Conservation (phyloP, 2,329 filamentous ascomycete species). For the Magnaporthiopsis rhizophila region DNA sequence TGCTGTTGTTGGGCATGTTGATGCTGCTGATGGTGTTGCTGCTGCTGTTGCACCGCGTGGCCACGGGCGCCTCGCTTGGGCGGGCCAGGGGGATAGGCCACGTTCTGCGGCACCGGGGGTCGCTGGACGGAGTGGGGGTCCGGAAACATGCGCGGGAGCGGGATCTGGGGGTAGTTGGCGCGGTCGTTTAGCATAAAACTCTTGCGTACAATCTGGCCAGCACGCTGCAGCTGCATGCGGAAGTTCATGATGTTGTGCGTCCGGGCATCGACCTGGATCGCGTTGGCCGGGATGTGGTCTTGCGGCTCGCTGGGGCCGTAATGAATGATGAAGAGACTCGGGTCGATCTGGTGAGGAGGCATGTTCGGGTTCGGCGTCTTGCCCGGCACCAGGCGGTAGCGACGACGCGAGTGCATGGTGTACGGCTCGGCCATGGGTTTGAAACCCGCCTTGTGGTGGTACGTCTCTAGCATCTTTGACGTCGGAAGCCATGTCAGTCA, state of each 20-base stretch:
- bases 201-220: conserved; percentile 77
- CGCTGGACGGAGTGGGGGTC: conserved; percentile 9
- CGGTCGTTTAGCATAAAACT: conserved; percentile 93
- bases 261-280: conserved; percentile 56
- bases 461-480: conserved; percentile 75
- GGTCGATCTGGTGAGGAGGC: conserved; percentile 57
- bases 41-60: conserved; percentile 19
- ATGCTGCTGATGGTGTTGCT: conserved; percentile 17
- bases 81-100: conserved; percentile 52
- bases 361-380: conserved; percentile 60
- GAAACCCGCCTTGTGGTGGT: conserved; percentile 74
- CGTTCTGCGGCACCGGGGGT: conserved; percentile 43
- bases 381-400: conserved; percentile 71
- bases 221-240: conserved; percentile 57
- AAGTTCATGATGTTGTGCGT: conserved; percentile 53
- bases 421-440: conserved; percentile 61
- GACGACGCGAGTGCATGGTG: conserved; percentile 69
- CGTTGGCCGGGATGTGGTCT: conserved; percentile 62
- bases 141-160: conserved; percentile 34
- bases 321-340: conserved; percentile 83
- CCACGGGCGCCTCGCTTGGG: conserved; percentile 37
- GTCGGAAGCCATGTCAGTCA: background rate
- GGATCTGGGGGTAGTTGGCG: conserved; percentile 79
- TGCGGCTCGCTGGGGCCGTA: conserved; percentile 71
- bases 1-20: conserved; percentile 2